Percentiles rank a stretch among this genome's conserved stretches.
Evolutionary conservation across 202 grass and related monocot species (phyloP).

Genomic region (Elaeis oleifera): DNA sequence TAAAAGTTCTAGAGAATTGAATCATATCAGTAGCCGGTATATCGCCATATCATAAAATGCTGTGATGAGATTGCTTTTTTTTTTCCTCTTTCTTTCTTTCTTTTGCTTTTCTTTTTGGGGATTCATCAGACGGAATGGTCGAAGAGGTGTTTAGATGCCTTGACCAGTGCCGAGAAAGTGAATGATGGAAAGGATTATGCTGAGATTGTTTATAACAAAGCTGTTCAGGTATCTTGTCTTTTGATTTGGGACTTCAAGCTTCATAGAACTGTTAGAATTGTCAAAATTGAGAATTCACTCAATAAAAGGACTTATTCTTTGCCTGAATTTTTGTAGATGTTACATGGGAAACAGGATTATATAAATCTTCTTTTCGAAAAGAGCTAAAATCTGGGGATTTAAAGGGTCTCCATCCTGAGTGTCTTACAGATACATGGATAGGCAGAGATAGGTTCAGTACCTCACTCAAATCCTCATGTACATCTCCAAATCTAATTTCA

Average conservation of each 20-base stretch:
- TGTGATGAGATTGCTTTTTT: too few relatives aligned
- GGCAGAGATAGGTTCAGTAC: constrained; percentile 51
- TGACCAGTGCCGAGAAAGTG: constrained; percentile 40
- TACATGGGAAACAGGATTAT: constrained; percentile 73
- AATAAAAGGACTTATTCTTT: not conserved
- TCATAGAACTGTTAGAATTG: too few relatives aligned
- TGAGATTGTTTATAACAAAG: constrained; percentile 79
- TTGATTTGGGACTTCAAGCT: not conserved
- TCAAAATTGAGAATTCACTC: too few relatives aligned
- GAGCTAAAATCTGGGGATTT: constrained; percentile 62
- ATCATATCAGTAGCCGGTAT: too few relatives aligned
- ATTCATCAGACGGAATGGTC: constrained; percentile 57
- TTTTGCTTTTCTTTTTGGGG: constrained; percentile 14
- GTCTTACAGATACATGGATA: constrained; percentile 96
- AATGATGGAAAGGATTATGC: constrained; percentile 77
- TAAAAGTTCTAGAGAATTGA: too few relatives aligned
- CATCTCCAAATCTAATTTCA: too few relatives aligned
- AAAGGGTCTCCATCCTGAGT: constrained; percentile 76
- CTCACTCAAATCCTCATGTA: too few relatives aligned
- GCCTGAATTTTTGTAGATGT: constrained; percentile 45
- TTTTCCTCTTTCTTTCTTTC: not conserved
- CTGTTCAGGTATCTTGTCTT: constrained; percentile 46
- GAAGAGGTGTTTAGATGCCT: constrained; percentile 71
- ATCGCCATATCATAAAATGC: too few relatives aligned
- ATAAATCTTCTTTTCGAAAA: constrained; percentile 46